These are phyloP conservation scores for Starmera caribaea DNA, from an alignment of 805 yeast genomes.

Conservation along the genomic window DNA sequence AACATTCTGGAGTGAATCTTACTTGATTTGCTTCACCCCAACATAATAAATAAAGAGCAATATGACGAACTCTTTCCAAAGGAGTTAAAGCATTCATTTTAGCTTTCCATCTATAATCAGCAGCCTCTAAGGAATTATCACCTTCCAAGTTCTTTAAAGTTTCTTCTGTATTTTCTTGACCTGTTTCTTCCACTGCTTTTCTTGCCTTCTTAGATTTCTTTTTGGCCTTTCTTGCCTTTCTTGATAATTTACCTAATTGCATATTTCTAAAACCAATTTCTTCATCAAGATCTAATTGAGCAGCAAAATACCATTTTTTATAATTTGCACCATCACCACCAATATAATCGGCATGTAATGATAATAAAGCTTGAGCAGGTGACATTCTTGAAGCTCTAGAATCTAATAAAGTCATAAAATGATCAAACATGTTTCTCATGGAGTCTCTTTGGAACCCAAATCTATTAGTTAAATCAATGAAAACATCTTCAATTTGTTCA, in stretches of 20 bases:
- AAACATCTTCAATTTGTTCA: conserved; percentile 80
- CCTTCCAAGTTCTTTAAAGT: conserved; percentile 62
- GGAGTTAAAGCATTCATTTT: conserved; percentile 65
- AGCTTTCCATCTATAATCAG: conserved; percentile 74
- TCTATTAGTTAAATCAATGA: conserved; percentile 72
- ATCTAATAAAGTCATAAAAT: conserved; percentile 76
- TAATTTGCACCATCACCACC: conserved; percentile 84
- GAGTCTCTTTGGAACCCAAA: conserved; percentile 90
- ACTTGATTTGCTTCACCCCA: conserved; percentile 95
- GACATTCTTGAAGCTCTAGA: conserved; percentile 85
- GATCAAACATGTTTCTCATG: conserved; percentile 86
- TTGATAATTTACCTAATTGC: conserved; percentile 65
- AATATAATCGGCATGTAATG: conserved; percentile 79
- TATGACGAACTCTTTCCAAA: conserved; percentile 71
- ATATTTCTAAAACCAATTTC: conserved; percentile 76
- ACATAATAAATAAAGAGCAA: conserved; percentile 62
- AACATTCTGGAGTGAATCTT: conserved; percentile 82
- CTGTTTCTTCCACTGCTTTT: conserved; percentile 57
- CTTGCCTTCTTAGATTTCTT: conserved; percentile 74
- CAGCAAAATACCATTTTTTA: conserved; percentile 84
- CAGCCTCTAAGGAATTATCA: conserved; percentile 79
- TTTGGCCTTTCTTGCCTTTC: conserved; percentile 73
- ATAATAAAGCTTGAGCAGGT: conserved; percentile 75
- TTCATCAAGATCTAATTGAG: conserved; percentile 80
- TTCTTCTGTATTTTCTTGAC: conserved; percentile 52